Percentiles rank a stretch among this genome's conserved stretches.
Evolutionary conservation across 2,329 filamentous ascomycete species (phyloP).

Genomic region (Claviceps purpurea): DNA sequence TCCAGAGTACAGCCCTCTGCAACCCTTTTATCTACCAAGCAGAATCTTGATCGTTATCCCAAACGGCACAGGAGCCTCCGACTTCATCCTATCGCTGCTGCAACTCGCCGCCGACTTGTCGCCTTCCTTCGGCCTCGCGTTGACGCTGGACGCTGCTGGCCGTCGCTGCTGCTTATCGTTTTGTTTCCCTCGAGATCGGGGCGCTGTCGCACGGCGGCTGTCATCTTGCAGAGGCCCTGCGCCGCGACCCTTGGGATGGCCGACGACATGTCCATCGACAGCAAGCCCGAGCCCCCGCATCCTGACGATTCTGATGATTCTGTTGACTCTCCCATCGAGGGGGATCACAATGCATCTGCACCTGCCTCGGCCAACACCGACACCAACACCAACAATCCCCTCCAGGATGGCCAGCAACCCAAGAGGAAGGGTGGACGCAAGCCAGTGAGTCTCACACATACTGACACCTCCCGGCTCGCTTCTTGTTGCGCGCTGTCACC

Average conservation of each 20-base stretch:
- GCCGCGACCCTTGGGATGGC: constrained; percentile 40
- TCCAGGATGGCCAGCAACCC: constrained; percentile 49
- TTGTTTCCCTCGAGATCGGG: constrained; percentile 18
- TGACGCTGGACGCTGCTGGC: constrained; percentile 2
- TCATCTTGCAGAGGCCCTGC: constrained; percentile 17
- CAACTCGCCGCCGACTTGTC: neutral
- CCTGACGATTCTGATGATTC: constrained; percentile 50
- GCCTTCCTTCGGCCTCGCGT: neutral
- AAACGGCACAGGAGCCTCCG: constrained; percentile 3
- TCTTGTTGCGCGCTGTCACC: neutral
- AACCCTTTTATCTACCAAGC: constrained; percentile 6
- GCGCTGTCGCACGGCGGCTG: constrained; percentile 24
- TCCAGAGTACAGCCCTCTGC: neutral
- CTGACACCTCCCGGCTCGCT: neutral
- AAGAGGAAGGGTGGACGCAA: constrained; percentile 97
- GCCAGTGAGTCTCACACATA: constrained; percentile 54
- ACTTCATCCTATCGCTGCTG: constrained; percentile 5
- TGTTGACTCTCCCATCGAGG: constrained; percentile 45
- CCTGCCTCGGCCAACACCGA: constrained; percentile 10
- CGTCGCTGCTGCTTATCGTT: constrained; percentile 17
- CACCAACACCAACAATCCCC: constrained; percentile 16
- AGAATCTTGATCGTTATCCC: constrained; percentile 7
- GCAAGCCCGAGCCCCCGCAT: constrained; percentile 22
- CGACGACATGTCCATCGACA: constrained; percentile 53
- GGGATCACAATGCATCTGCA: constrained; percentile 29